Evolutionary conservation across 2,329 filamentous ascomycete genomes (phyloP).

Genomic region (Trichothecium roseum): DNA sequence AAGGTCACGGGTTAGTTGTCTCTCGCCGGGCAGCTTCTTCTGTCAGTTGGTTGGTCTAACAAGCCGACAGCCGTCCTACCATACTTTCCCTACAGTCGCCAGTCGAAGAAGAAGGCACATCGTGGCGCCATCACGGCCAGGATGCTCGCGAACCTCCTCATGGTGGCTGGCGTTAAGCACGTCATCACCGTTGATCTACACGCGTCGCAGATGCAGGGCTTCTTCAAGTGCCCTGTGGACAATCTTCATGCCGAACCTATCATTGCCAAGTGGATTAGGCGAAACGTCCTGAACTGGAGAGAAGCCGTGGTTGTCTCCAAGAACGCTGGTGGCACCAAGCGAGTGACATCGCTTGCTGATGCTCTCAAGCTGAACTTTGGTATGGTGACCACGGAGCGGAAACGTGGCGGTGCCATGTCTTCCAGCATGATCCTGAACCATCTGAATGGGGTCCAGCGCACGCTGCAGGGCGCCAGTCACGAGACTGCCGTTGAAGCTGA

Average conservation of each 20-base stretch:
- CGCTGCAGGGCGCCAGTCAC: constrained; percentile 9
- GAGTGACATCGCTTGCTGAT: constrained; percentile 91
- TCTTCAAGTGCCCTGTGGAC: constrained; percentile 96
- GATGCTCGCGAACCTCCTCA: constrained; percentile 91
- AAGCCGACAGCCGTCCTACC: constrained; percentile 60
- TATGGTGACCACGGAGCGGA: constrained; percentile 80
- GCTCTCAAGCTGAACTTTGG: constrained; percentile 96
- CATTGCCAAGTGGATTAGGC: constrained; percentile 88
- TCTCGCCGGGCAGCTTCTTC: constrained; percentile 8
- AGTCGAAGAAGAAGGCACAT: constrained; percentile 98
- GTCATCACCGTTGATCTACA: constrained; percentile 96
- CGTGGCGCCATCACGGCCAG: constrained; percentile 91
- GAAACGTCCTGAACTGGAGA: constrained; percentile 78
- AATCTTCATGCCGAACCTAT: constrained; percentile 94
- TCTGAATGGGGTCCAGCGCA: constrained; percentile 43
- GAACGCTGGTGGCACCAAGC: constrained; percentile 93
- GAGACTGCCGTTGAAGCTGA: constrained; percentile 13
- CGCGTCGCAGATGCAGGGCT: constrained; percentile 97
- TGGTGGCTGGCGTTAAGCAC: constrained; percentile 91
- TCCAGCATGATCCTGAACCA: constrained; percentile 64
- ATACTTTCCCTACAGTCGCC: constrained; percentile 98
- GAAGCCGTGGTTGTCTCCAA: constrained; percentile 96
- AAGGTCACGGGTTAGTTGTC: constrained; percentile 74
- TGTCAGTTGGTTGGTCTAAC: constrained; percentile 6
- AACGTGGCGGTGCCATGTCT: constrained; percentile 63